phyloP scores from a whole-genome alignment of 1,139 yeast species.

The Yamadazyma siamensis region DNA sequence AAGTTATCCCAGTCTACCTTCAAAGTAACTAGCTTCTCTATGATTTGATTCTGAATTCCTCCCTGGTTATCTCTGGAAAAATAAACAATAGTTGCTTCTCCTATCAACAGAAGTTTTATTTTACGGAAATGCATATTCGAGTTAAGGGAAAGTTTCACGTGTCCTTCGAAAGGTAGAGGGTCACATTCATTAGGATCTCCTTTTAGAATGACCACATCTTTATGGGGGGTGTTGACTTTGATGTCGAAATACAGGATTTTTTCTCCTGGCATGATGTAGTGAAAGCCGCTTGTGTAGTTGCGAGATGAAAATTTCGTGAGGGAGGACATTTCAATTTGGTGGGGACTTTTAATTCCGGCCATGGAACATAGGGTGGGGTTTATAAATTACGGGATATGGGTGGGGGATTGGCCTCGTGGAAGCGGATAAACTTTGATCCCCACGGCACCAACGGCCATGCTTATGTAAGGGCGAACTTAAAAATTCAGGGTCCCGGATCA shows the following conservation, averaged over 20 bases:
- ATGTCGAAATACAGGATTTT: constrained; percentile 53
- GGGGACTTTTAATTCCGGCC: no score
- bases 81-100: constrained; percentile 55
- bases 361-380: no score
- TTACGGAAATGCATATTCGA: constrained; percentile 48
- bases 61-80: constrained; percentile 38
- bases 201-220: constrained; percentile 49
- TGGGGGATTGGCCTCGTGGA: no score
- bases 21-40: constrained; percentile 49
- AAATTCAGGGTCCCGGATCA: no score
- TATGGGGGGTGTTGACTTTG: constrained; percentile 47
- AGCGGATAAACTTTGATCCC: no score
- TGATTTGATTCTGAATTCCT: constrained; percentile 38
- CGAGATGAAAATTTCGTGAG: no score
- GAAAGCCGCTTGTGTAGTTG: no score
- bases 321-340: no score
- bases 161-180: constrained; percentile 51
- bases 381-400: no score
- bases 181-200: constrained; percentile 62
- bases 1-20: constrained; percentile 61
- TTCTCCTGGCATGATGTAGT: constrained; percentile 43
- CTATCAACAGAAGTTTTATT: constrained; percentile 46
- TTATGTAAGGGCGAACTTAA: no score
- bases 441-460: no score
- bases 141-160: constrained; percentile 52